Evolutionary conservation across 768 basidiomycete species (phyloP).

Genomic region (Kwoniella pini): DNA sequence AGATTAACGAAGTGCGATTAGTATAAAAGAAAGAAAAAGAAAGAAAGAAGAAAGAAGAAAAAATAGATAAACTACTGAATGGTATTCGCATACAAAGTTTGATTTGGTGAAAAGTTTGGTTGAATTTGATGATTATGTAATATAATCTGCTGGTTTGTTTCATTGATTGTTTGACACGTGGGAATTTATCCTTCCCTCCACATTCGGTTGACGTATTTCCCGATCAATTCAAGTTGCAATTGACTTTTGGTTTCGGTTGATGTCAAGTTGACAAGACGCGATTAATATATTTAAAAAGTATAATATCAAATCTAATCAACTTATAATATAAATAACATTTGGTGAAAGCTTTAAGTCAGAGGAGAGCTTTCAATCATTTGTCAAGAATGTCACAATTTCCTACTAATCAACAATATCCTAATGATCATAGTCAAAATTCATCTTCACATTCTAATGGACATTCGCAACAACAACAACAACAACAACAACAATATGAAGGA

Average conservation of each 20-base stretch:
- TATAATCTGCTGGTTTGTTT: no score
- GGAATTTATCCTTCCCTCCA: no score
- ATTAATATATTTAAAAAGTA: neutral
- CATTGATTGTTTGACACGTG: no score
- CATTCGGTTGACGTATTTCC: slow-evolving; percentile 5
- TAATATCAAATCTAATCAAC: neutral
- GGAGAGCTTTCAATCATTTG: no score
- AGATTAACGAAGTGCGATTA: slow-evolving; percentile 28
- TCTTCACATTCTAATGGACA: neutral
- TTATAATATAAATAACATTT: no score
- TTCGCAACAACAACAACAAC: neutral
- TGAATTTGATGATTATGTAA: neutral
- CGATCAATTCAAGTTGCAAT: neutral
- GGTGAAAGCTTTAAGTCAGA: neutral
- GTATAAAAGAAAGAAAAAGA: slow-evolving; percentile 17
- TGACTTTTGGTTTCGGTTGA: no score
- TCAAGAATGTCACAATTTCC: slow-evolving; percentile 10
- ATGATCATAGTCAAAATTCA: slow-evolving; percentile 1
- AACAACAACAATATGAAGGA: neutral
- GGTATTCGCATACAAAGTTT: no score
- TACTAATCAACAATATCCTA: neutral
- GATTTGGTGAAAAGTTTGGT: slow-evolving; percentile 17
- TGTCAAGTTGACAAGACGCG: neutral
- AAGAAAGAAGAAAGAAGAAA: slow-evolving; percentile 2
- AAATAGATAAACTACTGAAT: no score